Percentiles rank a stretch among this genome's conserved stretches.
Conservation (phyloP, 2,329 filamentous ascomycete species). For the Epichloe elymi region DNA sequence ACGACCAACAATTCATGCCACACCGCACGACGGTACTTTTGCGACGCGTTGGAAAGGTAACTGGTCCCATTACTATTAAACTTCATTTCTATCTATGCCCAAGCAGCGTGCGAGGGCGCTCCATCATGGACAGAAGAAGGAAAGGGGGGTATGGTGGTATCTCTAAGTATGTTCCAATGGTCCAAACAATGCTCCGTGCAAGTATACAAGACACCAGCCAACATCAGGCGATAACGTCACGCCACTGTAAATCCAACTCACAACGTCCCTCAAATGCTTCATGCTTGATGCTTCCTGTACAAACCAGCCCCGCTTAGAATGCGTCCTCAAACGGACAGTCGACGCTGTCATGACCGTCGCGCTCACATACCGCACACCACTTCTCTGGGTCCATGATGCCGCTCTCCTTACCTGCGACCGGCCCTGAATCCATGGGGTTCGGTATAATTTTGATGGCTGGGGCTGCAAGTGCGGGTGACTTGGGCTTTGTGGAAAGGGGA, state of each 20-base stretch:
- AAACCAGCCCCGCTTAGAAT: slow-evolving; percentile 27
- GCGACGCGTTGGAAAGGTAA: too few relatives aligned
- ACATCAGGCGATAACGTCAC: slow-evolving; percentile 9
- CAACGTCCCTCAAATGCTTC: background rate
- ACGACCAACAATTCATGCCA: background rate
- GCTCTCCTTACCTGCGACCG: slow-evolving; percentile 65
- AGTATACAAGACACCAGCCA: slow-evolving; percentile 7
- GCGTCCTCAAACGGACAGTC: slow-evolving; percentile 87
- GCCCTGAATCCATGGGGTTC: slow-evolving; percentile 51
- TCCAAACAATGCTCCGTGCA: slow-evolving; percentile 15
- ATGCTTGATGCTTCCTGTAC: background rate
- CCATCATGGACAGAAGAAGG: slow-evolving; percentile 10
- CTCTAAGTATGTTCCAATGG: slow-evolving; percentile 17
- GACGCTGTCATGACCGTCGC: slow-evolving; percentile 91
- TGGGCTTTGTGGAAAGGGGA: slow-evolving; percentile 38
- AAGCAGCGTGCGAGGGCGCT: slow-evolving; percentile 6
- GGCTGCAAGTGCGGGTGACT: slow-evolving; percentile 23
- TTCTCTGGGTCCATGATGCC: slow-evolving; percentile 71
- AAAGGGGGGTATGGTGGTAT: slow-evolving; percentile 20
- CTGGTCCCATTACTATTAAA: slow-evolving; percentile 3
- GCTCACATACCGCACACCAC: slow-evolving; percentile 95
- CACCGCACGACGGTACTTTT: too few relatives aligned
- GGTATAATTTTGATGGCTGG: slow-evolving; percentile 38
- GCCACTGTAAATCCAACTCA: slow-evolving; percentile 7
- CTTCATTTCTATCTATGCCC: background rate